A percentile compares a stretch with the other conserved stretches of the same genome.
Conservation (phyloP, 2,329 filamentous ascomycete species). For the Colletotrichum orchidophilum region DNA sequence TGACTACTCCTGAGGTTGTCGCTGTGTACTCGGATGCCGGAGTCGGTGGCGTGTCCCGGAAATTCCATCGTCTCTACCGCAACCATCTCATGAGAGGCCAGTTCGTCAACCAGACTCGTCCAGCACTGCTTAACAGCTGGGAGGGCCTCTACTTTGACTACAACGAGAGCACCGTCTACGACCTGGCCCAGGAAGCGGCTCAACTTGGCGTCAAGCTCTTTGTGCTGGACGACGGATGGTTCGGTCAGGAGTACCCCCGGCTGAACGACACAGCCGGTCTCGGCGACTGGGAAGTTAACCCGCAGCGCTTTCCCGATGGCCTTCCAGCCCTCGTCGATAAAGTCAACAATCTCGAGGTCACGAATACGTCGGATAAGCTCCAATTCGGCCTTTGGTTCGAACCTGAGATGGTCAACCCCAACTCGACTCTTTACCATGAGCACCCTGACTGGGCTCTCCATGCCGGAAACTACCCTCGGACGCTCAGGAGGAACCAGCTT, state of each 20-base stretch:
- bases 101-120: constrained; percentile 60
- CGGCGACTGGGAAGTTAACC: constrained; percentile 71
- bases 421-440: constrained; percentile 66
- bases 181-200: constrained; percentile 64
- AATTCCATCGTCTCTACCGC: constrained; percentile 69
- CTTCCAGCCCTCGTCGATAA: constrained; percentile 59
- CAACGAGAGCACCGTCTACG: constrained; percentile 64
- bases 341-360: constrained; percentile 58
- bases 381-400: constrained; percentile 75
- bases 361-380: constrained; percentile 57
- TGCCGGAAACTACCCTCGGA: constrained; percentile 64
- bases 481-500: constrained; percentile 65
- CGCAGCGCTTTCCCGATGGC: constrained; percentile 66
- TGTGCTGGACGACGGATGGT: constrained; percentile 75
- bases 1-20: constrained; percentile 70
- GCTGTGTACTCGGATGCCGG: constrained; percentile 68
- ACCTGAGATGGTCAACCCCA: constrained; percentile 73
- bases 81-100: constrained; percentile 69
- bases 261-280: constrained; percentile 65
- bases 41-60: constrained; percentile 69
- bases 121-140: constrained; percentile 72
- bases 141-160: constrained; percentile 69
- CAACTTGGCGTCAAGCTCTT: constrained; percentile 69
- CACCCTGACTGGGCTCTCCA: constrained; percentile 73
- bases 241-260: constrained; percentile 69